Conservation (phyloP, 257 asterid species). For the Nicotiana attenuata region DNA sequence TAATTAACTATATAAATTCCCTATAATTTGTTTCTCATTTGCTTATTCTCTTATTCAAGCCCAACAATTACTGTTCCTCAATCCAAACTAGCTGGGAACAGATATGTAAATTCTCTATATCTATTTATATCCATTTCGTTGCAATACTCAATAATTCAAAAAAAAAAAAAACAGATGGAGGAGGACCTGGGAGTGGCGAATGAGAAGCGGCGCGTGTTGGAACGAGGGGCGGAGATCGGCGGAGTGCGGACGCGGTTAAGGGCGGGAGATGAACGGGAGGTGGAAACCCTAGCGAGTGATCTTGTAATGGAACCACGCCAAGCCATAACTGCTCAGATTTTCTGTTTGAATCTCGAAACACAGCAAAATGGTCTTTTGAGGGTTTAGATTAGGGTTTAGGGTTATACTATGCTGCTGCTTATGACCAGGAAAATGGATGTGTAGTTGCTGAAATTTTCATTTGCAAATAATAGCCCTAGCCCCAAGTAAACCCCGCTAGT, state of each 20-base stretch:
- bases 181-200: conserved; percentile 70
- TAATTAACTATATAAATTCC: too few species aligned
- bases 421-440: background rate
- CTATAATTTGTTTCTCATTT: too few species aligned
- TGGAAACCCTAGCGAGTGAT: conserved; percentile 68
- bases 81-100: background rate
- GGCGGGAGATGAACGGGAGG: conserved; percentile 65
- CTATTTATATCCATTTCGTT: background rate
- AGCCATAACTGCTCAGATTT: conserved; percentile 50
- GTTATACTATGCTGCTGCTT: conserved; percentile 19
- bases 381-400: conserved; percentile 37
- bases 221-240: conserved; percentile 46
- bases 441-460: background rate
- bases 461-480: background rate
- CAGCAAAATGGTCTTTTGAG: conserved; percentile 14
- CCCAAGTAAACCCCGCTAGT: background rate
- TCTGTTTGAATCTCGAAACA: background rate
- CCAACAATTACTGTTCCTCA: background rate
- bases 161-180: background rate
- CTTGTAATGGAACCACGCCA: conserved; percentile 83
- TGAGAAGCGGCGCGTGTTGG: conserved; percentile 60
- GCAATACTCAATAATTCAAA: background rate
- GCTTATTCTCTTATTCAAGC: background rate
- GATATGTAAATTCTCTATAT: background rate
- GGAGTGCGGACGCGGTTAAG: conserved; percentile 55